Evolutionary conservation across 2,329 filamentous ascomycete species (phyloP), one percentile per base, ranked within the genome.

Genomic region (Phialophora tarda): DNA sequence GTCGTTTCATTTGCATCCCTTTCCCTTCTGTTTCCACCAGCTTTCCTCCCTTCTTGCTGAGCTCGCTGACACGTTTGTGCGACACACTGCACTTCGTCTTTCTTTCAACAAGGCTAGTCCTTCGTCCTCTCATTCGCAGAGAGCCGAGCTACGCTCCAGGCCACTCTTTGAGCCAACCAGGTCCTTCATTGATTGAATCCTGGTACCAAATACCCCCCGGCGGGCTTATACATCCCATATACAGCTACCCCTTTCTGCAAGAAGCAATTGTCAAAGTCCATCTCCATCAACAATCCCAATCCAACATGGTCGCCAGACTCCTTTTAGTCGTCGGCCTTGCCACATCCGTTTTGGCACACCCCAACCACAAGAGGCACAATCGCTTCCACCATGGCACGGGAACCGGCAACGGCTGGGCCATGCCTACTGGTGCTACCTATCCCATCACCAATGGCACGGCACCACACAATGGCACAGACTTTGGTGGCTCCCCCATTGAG

Each of bases 31-130:
- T 58, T 66, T 64, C 59, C 48, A 53, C 47, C 62, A 64, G 47
- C 62, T 65, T 59, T 74, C 69, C 57, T 67, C 72, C 66, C 71
- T 71, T 67, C 59, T 59, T 55, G 58, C 28, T 32, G 71, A 69
- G 71, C 67, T 67, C 63, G 66, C 73, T 67, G 65, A 73, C 71
- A 73, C 67, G 71, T 72, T 72, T 71, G 71, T 73, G 71, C 71
- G 67, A 71, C 71, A 73, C 71, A 73, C 47, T 64, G 71, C 71
- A 73, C 71, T 65, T 64, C 65, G 65, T 65, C 71, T 64, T 71
- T 72, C 71, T 67, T 73, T 50, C 54, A 62, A 68, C 69, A 62
- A 71, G 71, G 71, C 71, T 73, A 71, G 70, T 67, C 71, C 70
- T 70, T 66, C 60, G 24, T 61, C 58, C 63, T 64, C 59, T 67